Percentiles rank a stretch among this genome's conserved stretches.
These are phyloP conservation scores for Daedalea quercina DNA, from an alignment of 768 basidiomycete species.

Conservation along the genomic window DNA sequence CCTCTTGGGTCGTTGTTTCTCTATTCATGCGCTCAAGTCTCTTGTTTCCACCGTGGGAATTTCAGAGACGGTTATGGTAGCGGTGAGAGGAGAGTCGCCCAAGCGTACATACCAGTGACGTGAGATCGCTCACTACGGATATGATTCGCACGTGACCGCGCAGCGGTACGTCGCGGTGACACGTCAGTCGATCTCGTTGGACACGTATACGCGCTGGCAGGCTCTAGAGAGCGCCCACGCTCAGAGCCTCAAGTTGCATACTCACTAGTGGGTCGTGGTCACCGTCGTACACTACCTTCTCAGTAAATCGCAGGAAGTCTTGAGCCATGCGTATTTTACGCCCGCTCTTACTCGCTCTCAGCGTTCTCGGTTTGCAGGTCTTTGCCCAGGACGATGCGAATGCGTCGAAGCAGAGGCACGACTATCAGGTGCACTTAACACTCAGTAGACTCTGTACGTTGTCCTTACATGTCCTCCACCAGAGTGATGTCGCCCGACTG, in stretches of 20 bases:
- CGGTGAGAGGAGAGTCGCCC: too few species aligned
- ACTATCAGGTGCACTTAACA: constrained; percentile 52
- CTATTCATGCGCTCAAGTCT: too few species aligned
- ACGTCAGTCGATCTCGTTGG: constrained; percentile 11
- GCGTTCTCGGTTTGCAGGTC: constrained; percentile 32
- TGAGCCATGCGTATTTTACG: constrained; percentile 52
- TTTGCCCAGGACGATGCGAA: constrained; percentile 41
- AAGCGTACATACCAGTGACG: too few species aligned
- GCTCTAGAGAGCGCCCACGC: too few species aligned
- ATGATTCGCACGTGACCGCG: too few species aligned
- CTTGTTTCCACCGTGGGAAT: too few species aligned
- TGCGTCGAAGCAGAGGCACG: constrained; percentile 48
- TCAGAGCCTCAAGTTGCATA: too few species aligned
- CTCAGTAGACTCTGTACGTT: background rate
- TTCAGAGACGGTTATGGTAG: too few species aligned
- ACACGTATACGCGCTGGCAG: background rate
- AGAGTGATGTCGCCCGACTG: constrained; percentile 93
- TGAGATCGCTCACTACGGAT: too few species aligned
- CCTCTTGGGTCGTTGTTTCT: too few species aligned
- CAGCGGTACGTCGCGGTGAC: constrained; percentile 3
- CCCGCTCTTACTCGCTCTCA: constrained; percentile 39
- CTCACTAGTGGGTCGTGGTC: too few species aligned
- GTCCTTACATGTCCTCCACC: background rate
- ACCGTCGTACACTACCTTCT: background rate
- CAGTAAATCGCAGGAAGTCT: background rate